Conservation (phyloP, 192 early-diverging fungal genomes). For the Backusella mclennaniae region DNA sequence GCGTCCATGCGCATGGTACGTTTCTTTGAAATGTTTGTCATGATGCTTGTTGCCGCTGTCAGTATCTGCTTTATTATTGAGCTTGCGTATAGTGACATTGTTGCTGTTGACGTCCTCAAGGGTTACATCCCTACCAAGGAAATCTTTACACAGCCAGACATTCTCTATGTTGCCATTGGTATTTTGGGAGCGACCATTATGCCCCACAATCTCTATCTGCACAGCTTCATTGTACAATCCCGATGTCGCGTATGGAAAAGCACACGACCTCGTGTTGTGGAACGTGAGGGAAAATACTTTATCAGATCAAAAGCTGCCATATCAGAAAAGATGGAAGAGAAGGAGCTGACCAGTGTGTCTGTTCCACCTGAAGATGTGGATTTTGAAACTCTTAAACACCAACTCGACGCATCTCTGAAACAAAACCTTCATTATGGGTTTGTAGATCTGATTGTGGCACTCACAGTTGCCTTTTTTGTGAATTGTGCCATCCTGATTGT, state of each 20-base stretch:
- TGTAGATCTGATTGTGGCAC: constrained; percentile 64
- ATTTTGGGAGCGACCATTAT: constrained; percentile 78
- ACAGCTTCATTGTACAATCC: constrained; percentile 72
- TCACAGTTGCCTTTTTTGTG: constrained; percentile 72
- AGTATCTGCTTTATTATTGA: constrained; percentile 68
- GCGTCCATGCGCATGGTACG: constrained; percentile 44
- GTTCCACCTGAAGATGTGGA: background rate
- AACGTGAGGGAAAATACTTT: constrained; percentile 7
- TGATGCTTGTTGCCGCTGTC: constrained; percentile 60
- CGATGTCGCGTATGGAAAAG: constrained; percentile 38
- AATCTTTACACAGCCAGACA: constrained; percentile 55
- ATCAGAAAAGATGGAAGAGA: constrained; percentile 15
- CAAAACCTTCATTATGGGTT: constrained; percentile 46
- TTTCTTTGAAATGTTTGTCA: constrained; percentile 68
- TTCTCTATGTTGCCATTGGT: constrained; percentile 71
- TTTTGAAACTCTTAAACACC: constrained; percentile 4
- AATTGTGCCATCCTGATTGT: constrained; percentile 82
- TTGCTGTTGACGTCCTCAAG: constrained; percentile 55
- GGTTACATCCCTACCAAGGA: constrained; percentile 61
- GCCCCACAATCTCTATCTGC: constrained; percentile 84
- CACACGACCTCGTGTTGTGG: constrained; percentile 13
- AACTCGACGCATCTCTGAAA: constrained; percentile 9
- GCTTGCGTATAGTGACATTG: constrained; percentile 56
- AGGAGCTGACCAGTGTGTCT: background rate
- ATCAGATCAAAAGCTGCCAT: background rate